Evolutionary conservation across 23 red algal genomes (phyloP).

Genomic region (Gracilaria caudata): DNA sequence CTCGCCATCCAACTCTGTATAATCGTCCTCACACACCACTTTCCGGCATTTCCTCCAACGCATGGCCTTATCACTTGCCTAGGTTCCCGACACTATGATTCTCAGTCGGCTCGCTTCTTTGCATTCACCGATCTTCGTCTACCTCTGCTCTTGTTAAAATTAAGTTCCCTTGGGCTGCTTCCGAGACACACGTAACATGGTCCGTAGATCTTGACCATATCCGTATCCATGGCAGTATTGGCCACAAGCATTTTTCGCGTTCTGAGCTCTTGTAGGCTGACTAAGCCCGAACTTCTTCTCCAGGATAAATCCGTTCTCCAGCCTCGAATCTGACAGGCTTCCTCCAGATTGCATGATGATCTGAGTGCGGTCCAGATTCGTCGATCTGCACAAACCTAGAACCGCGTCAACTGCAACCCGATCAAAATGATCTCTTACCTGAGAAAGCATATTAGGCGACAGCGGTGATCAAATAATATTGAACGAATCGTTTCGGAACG

Average conservation of each 20-base stretch:
- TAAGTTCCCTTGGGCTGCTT: too few species aligned
- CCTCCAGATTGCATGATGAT: constrained; percentile 97
- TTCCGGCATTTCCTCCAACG: too few species aligned
- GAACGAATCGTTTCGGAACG: constrained; percentile 73
- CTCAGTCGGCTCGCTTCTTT: too few species aligned
- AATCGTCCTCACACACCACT: too few species aligned
- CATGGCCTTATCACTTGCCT: too few species aligned
- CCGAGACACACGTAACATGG: constrained; percentile 89
- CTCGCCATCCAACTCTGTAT: too few species aligned
- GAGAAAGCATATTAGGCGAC: constrained; percentile 90
- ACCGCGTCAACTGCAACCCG: constrained; percentile 93
- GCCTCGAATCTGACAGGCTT: constrained; percentile 87
- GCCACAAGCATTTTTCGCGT: constrained; percentile 97
- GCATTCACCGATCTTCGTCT: too few species aligned
- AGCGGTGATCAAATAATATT: constrained; percentile 91
- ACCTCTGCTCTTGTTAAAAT: too few species aligned
- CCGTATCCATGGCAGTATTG: constrained; percentile 99
- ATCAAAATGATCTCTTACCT: constrained; percentile 93
- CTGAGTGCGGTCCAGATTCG: constrained; percentile 97
- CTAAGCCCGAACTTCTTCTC: constrained; percentile 97
- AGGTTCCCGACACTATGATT: too few species aligned
- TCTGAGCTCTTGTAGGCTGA: constrained; percentile 88
- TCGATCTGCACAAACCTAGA: constrained; percentile 88
- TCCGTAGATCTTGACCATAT: constrained; percentile 99
- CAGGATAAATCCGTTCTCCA: constrained; percentile 97